Evolutionary conservation across 805 yeast genomes (phyloP).

Genomic region (Scheffersomyces coipomensis): DNA sequence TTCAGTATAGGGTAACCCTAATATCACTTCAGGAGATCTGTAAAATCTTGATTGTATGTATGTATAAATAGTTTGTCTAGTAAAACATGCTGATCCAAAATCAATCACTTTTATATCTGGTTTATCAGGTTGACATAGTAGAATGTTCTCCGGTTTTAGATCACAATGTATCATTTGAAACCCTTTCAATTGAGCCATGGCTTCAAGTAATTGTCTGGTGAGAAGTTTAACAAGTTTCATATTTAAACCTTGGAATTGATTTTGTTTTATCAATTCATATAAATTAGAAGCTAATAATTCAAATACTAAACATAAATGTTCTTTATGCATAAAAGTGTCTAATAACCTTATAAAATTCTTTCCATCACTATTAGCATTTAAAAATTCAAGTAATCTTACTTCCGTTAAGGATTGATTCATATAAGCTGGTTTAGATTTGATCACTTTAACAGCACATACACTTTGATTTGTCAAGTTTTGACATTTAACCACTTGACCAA

Average conservation of each 20-base stretch:
- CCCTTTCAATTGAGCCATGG: slow-evolving; percentile 76
- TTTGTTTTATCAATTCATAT: slow-evolving; percentile 88
- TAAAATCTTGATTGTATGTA: slow-evolving; percentile 92
- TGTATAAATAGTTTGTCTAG: slow-evolving; percentile 82
- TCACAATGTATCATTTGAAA: slow-evolving; percentile 93
- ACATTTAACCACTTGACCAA: slow-evolving; percentile 97
- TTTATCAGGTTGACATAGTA: slow-evolving; percentile 73
- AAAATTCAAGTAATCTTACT: slow-evolving; percentile 77
- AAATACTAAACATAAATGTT: slow-evolving; percentile 89
- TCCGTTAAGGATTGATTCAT: slow-evolving; percentile 90
- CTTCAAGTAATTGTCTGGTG: slow-evolving; percentile 76
- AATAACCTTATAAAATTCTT: slow-evolving; percentile 75
- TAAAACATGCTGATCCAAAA: slow-evolving; percentile 94
- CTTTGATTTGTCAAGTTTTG: slow-evolving; percentile 78
- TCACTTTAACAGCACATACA: slow-evolving; percentile 90
- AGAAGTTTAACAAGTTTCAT: slow-evolving; percentile 76
- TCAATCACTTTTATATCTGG: slow-evolving; percentile 92
- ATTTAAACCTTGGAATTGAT: slow-evolving; percentile 87
- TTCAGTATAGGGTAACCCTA: slow-evolving; percentile 89
- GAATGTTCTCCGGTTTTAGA: slow-evolving; percentile 91
- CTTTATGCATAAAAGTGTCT: slow-evolving; percentile 89
- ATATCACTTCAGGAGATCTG: slow-evolving; percentile 90
- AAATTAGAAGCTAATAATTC: slow-evolving; percentile 85
- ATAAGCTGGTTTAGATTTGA: slow-evolving; percentile 88
- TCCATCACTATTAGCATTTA: slow-evolving; percentile 64